Conservation (phyloP, 1,284 basidiomycete species). For the Irpex sp. region DNA sequence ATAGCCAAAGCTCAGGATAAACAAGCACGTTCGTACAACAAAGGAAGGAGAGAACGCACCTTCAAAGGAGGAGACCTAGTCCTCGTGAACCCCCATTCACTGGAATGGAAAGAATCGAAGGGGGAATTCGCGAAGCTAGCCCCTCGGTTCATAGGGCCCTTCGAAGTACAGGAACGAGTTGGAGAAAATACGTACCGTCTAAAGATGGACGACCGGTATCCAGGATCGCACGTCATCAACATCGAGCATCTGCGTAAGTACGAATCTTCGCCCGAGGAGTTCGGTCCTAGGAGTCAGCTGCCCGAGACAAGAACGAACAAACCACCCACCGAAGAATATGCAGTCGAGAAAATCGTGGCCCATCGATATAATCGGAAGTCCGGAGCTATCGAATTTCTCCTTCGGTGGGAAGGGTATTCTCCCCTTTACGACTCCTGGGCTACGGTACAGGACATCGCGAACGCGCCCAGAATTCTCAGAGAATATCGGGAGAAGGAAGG, state of each 20-base stretch:
- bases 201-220: slow-evolving; percentile 23
- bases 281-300: slow-evolving; percentile 9
- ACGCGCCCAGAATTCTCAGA: too few species aligned
- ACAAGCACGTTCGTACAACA: slow-evolving; percentile 11
- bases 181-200: slow-evolving; percentile 25
- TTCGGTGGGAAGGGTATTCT: slow-evolving; percentile 21
- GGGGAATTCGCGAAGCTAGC: slow-evolving; percentile 29
- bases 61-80: slow-evolving; percentile 25
- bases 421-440: too few species aligned
- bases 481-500: too few species aligned
- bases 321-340: slow-evolving; percentile 15
- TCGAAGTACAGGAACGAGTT: slow-evolving; percentile 25
- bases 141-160: slow-evolving; percentile 18
- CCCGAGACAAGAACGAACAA: slow-evolving; percentile 2
- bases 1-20: slow-evolving; percentile 14
- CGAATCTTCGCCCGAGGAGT: slow-evolving; percentile 12
- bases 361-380: slow-evolving; percentile 8
- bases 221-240: slow-evolving; percentile 28
- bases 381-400: slow-evolving; percentile 6
- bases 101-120: slow-evolving; percentile 23
- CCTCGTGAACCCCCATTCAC: slow-evolving; percentile 28
- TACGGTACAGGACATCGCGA: not conserved
- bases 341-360: slow-evolving; percentile 18
- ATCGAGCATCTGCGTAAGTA: slow-evolving; percentile 24
- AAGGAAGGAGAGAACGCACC: slow-evolving; percentile 5